Evolutionary conservation across 106 monocot species (phyloP).

Genomic region (Allium fistulosum): DNA sequence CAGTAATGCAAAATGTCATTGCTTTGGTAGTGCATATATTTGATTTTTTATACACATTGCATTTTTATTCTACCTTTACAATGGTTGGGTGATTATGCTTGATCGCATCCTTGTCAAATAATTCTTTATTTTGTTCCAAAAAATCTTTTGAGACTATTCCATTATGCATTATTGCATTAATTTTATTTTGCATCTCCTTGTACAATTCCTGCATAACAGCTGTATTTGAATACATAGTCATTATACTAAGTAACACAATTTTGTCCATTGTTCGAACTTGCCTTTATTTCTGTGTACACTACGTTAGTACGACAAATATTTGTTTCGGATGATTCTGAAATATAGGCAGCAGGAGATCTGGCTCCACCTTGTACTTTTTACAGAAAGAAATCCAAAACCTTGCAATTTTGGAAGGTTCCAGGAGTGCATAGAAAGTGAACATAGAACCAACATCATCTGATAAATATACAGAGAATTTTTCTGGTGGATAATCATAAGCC

Average conservation of each 20-base stretch:
- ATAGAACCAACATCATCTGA: conserved; percentile 53
- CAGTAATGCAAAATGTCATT: neutral
- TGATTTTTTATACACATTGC: too few relatives aligned
- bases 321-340: conserved; percentile 4
- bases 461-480: conserved; percentile 37
- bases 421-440: conserved; percentile 35
- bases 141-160: conserved; percentile 16
- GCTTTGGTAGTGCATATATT: neutral
- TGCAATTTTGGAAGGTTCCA: conserved; percentile 30
- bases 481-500: conserved; percentile 35
- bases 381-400: conserved; percentile 46
- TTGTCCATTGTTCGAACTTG: neutral
- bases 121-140: conserved; percentile 28
- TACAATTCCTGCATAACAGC: conserved; percentile 15
- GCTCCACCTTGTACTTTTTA: conserved; percentile 13
- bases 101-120: conserved; percentile 21
- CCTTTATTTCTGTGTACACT: neutral
- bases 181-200: conserved; percentile 15
- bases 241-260: neutral
- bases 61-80: conserved; percentile 13
- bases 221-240: neutral
- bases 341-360: conserved; percentile 39
- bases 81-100: conserved; percentile 27
- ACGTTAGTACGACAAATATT: too few relatives aligned
- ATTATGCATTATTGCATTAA: conserved; percentile 4